Evolutionary conservation across 2,329 filamentous ascomycete genomes (phyloP).

Genomic region (Dactylellina parvicollis): DNA sequence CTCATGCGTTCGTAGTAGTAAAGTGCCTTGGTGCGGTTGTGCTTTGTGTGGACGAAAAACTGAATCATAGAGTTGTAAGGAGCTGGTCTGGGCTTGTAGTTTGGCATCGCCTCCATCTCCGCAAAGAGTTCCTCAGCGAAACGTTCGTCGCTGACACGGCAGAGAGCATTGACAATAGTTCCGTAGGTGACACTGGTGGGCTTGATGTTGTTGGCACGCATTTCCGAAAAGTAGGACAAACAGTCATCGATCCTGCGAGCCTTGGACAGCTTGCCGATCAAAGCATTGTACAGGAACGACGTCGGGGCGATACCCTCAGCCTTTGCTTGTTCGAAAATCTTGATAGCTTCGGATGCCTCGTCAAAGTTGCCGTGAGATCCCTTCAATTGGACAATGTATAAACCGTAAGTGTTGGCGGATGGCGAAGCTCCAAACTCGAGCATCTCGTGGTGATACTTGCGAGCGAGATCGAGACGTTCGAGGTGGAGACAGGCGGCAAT

Average conservation of each 20-base stretch:
- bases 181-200: constrained; percentile 98
- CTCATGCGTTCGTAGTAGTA: constrained; percentile 96
- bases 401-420: constrained; percentile 95
- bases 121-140: constrained; percentile 98
- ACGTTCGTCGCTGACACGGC: constrained; percentile 95
- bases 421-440: constrained; percentile 89
- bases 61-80: constrained; percentile 99
- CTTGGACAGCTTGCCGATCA: constrained; percentile 98
- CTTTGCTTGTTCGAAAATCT: constrained; percentile 95
- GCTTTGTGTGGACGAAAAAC: constrained; percentile 97
- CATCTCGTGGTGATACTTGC: constrained; percentile 89
- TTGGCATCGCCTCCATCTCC: constrained; percentile 98
- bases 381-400: constrained; percentile 99
- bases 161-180: constrained; percentile 96
- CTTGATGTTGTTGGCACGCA: constrained; percentile 90
- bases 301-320: constrained; percentile 93
- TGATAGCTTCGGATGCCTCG: constrained; percentile 94
- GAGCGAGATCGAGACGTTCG: constrained; percentile 81
- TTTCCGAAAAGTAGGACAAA: constrained; percentile 96
- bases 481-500: constrained; percentile 87
- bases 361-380: constrained; percentile 98
- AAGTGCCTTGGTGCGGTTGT: constrained; percentile 91
- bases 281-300: constrained; percentile 96
- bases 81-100: constrained; percentile 96
- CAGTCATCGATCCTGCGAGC: constrained; percentile 97